phyloP scores from a whole-genome alignment of 2,329 filamentous ascomycete species.

The Cercospora canescens region DNA sequence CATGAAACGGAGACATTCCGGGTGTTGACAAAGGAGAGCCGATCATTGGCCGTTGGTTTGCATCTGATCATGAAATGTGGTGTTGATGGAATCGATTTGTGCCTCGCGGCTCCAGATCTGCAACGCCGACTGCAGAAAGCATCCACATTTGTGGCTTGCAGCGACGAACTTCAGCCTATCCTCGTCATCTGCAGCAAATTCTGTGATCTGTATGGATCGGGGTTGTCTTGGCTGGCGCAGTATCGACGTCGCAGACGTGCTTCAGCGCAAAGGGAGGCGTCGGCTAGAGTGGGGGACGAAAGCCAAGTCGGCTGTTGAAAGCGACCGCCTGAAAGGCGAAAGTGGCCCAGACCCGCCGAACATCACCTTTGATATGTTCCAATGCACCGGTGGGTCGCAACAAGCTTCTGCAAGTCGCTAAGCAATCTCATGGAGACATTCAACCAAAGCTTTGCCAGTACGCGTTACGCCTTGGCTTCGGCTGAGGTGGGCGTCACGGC shows the following conservation, averaged over 20 bases:
- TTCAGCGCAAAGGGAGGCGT: neutral
- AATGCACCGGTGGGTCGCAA: neutral
- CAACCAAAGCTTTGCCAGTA: neutral
- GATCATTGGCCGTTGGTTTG: neutral
- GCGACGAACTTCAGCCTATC: neutral
- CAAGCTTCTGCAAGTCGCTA: neutral
- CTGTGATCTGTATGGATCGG: neutral
- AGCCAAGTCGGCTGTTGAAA: neutral
- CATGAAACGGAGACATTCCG: neutral
- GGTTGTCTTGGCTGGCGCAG: slow-evolving; percentile 8
- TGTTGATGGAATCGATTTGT: neutral
- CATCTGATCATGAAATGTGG: neutral
- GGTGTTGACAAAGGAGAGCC: neutral
- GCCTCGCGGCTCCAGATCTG: neutral
- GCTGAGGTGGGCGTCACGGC: neutral
- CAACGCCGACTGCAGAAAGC: neutral
- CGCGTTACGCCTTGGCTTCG: neutral
- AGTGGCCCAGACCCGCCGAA: neutral
- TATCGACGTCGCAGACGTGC: neutral
- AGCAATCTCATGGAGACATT: neutral
- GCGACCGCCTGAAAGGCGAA: neutral
- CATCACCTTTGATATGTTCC: neutral
- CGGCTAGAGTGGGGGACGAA: slow-evolving; percentile 7
- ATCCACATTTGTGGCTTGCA: neutral
- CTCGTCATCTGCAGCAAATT: slow-evolving; percentile 11